Evolutionary conservation across 1,284 basidiomycete species (phyloP).

Genomic region (Cutaneotrichosporon mucoides): DNA sequence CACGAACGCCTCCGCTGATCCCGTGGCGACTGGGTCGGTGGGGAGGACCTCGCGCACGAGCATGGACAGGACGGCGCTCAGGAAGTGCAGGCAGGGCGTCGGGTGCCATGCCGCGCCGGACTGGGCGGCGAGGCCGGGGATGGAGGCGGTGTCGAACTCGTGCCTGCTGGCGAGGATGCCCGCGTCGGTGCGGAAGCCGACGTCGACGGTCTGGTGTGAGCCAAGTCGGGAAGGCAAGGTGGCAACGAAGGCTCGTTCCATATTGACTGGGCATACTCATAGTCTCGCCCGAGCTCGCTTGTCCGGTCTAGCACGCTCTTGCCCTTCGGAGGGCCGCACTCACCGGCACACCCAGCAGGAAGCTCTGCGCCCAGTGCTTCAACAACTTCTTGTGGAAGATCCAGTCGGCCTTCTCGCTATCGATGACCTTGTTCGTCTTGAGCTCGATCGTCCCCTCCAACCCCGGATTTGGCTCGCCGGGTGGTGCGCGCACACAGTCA

Average conservation of each 20-base stretch:
- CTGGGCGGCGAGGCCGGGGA: constrained; percentile 50
- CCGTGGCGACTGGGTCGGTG: constrained; percentile 27
- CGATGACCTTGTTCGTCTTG: constrained; percentile 83
- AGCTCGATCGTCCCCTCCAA: constrained; percentile 68
- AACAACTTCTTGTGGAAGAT: constrained; percentile 90
- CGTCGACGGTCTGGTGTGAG: constrained; percentile 66
- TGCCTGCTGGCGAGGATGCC: constrained; percentile 64
- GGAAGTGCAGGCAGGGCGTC: constrained; percentile 33
- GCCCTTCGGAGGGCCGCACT: too few relatives aligned
- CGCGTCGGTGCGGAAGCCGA: constrained; percentile 81
- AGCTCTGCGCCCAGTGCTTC: constrained; percentile 95
- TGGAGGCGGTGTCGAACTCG: constrained; percentile 65
- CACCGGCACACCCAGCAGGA: constrained; percentile 83
- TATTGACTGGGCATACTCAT: too few relatives aligned
- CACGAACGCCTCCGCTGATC: constrained; percentile 6
- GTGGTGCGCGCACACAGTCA: constrained; percentile 67
- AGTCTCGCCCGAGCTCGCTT: too few relatives aligned
- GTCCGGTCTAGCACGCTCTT: too few relatives aligned
- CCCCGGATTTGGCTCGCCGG: constrained; percentile 34
- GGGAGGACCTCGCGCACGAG: constrained; percentile 35
- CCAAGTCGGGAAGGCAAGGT: background rate
- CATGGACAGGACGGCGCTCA: constrained; percentile 33
- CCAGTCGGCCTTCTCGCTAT: constrained; percentile 62
- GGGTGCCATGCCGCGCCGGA: constrained; percentile 30
- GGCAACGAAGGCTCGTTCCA: too few relatives aligned